A percentile compares a stretch with the other conserved stretches of the same genome.
Conservation (phyloP, 257 asterid genomes). For the Nicotiana attenuata region DNA sequence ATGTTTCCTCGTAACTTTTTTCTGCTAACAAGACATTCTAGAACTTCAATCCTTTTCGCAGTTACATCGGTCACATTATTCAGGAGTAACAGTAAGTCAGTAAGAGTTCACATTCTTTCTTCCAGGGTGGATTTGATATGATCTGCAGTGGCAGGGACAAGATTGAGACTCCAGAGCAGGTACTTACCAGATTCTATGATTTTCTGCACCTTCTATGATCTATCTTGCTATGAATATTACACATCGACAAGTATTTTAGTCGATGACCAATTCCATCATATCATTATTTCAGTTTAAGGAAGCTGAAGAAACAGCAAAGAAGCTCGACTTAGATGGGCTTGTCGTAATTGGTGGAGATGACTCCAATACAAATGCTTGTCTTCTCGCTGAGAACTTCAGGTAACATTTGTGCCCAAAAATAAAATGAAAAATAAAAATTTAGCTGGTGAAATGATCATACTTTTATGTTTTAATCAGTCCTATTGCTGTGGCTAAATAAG, state of each 20-base stretch:
- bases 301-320: constrained; percentile 86
- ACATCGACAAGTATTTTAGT: not conserved
- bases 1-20: not conserved
- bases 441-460: not conserved
- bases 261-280: constrained; percentile 11
- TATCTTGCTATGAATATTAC: not conserved
- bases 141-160: constrained; percentile 98
- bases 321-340: constrained; percentile 95
- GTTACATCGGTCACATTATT: not conserved
- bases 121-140: constrained; percentile 99
- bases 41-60: not conserved
- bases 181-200: constrained; percentile 15
- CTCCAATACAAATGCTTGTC: constrained; percentile 98
- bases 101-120: constrained; percentile 10
- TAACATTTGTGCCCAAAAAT: not conserved
- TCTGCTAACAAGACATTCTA: not conserved
- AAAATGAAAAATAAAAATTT: not conserved
- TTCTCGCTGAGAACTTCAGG: constrained; percentile 88
- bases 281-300: constrained; percentile 66
- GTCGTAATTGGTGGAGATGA: constrained; percentile 99
- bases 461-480: not conserved
- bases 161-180: constrained; percentile 99
- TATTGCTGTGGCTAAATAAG: not conserved
- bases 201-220: not conserved
- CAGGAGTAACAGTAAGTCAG: not conserved